These are phyloP conservation scores for Nowakowskiella sp. DNA, from an alignment of 192 early-diverging fungal species.

Conservation along the genomic window DNA sequence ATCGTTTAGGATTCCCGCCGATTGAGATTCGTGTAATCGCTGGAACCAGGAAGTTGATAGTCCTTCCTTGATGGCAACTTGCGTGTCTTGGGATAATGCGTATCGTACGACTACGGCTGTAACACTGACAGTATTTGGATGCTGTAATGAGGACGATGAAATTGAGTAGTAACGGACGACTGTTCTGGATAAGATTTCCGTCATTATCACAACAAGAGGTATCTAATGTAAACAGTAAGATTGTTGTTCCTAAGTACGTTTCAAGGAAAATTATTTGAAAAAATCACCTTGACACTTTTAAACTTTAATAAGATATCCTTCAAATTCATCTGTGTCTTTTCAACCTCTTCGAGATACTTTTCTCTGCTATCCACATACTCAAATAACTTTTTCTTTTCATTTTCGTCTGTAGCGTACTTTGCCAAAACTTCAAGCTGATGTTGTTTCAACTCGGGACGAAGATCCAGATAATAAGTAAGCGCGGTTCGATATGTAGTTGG, in stretches of 20 bases:
- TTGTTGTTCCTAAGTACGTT: not conserved
- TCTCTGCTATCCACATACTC: conserved; percentile 33
- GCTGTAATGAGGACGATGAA: conserved; percentile 76
- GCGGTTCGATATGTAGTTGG: conserved; percentile 73
- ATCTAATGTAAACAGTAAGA: conserved; percentile 26
- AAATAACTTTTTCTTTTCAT: conserved; percentile 26
- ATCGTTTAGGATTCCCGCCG: not conserved
- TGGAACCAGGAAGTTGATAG: conserved; percentile 84
- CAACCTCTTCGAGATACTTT: conserved; percentile 27
- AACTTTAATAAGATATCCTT: conserved; percentile 69
- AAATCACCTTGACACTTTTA: conserved; percentile 35
- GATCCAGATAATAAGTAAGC: conserved; percentile 87
- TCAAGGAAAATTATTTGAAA: not conserved
- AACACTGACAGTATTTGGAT: conserved; percentile 66
- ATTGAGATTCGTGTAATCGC: conserved; percentile 47
- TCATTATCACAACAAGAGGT: conserved; percentile 76
- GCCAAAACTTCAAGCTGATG: conserved; percentile 49
- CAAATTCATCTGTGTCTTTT: conserved; percentile 50
- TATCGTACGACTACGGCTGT: conserved; percentile 89
- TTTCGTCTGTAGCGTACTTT: conserved; percentile 36
- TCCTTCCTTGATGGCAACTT: conserved; percentile 47
- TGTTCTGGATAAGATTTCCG: conserved; percentile 68
- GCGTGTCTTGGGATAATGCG: conserved; percentile 29
- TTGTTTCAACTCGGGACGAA: conserved; percentile 56
- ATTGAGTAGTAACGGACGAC: conserved; percentile 94